Conservation (phyloP, 1,284 basidiomycete genomes). For the Thelephora terrestris region DNA sequence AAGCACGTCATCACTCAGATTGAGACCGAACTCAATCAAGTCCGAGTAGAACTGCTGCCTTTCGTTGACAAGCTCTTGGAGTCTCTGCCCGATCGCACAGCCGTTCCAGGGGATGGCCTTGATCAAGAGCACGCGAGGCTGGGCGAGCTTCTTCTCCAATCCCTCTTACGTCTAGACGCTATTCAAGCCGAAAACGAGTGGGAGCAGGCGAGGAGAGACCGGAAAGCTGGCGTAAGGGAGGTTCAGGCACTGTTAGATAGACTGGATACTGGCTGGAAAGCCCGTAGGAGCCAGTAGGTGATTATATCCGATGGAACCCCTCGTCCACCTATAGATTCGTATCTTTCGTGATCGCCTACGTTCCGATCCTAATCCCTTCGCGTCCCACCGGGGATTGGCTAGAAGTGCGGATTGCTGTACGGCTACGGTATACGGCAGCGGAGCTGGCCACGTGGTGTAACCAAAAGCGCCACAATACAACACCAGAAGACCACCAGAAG, state of each 20-base stretch:
- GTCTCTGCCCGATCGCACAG: conserved; percentile 19
- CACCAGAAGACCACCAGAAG: too few relatives aligned
- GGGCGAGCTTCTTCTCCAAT: conserved; percentile 66
- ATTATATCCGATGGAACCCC: too few relatives aligned
- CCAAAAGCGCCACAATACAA: too few relatives aligned
- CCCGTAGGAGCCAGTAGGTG: not conserved
- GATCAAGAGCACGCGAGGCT: conserved; percentile 49
- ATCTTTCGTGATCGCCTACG: too few relatives aligned
- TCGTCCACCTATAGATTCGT: too few relatives aligned
- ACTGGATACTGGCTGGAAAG: conserved; percentile 40
- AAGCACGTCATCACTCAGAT: conserved; percentile 45
- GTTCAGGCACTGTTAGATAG: conserved; percentile 49
- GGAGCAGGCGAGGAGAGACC: conserved; percentile 56
- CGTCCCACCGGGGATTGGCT: too few relatives aligned
- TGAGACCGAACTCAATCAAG: conserved; percentile 43
- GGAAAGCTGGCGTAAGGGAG: conserved; percentile 66
- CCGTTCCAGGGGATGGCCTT: conserved; percentile 13
- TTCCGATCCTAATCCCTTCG: too few relatives aligned
- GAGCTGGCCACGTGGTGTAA: too few relatives aligned
- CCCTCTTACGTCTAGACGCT: conserved; percentile 67
- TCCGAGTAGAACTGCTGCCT: conserved; percentile 43
- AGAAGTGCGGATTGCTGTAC: too few relatives aligned
- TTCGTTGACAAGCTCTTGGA: conserved; percentile 46
- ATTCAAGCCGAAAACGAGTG: conserved; percentile 58
- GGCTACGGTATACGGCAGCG: too few relatives aligned